Conservation (phyloP, 148 eudicot genomes). For the Camellia lanceoleosa region DNA sequence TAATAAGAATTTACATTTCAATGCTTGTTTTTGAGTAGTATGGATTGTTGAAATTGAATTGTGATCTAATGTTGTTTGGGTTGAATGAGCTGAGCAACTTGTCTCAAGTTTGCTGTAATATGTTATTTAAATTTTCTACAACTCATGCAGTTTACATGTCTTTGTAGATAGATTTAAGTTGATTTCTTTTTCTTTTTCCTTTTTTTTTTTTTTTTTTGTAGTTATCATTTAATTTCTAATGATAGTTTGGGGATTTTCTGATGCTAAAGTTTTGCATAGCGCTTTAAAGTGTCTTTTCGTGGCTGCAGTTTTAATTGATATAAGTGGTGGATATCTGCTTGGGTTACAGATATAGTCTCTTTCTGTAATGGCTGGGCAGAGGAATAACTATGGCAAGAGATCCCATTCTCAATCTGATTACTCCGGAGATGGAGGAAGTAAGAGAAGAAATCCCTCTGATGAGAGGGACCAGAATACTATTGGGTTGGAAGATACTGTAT, state of each 20-base stretch:
- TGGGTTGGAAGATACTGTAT: slow-evolving; percentile 83
- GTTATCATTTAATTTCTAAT: background rate
- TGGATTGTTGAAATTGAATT: background rate
- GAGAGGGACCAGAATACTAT: slow-evolving; percentile 55
- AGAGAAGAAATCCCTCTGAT: slow-evolving; percentile 67
- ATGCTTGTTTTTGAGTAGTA: background rate
- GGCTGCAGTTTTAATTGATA: slow-evolving; percentile 7
- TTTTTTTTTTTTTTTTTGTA: background rate
- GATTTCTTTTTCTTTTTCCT: background rate
- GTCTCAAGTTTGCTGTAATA: background rate
- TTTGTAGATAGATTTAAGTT: background rate
- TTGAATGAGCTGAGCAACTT: background rate
- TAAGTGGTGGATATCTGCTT: background rate
- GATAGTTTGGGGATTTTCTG: background rate
- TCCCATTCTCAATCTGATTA: slow-evolving; percentile 54
- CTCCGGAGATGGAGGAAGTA: slow-evolving; percentile 58
- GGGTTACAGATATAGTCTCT: background rate
- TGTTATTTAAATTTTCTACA: background rate
- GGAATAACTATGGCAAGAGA: slow-evolving; percentile 68
- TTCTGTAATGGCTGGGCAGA: slow-evolving; percentile 59
- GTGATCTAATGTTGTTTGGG: background rate
- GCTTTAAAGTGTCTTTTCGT: background rate
- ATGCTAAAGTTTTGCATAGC: background rate
- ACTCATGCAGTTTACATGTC: background rate
- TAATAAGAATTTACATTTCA: background rate